Evolutionary conservation across 495 filamentous ascomycete species (phyloP).

Genomic region (Patellaria atrata): DNA sequence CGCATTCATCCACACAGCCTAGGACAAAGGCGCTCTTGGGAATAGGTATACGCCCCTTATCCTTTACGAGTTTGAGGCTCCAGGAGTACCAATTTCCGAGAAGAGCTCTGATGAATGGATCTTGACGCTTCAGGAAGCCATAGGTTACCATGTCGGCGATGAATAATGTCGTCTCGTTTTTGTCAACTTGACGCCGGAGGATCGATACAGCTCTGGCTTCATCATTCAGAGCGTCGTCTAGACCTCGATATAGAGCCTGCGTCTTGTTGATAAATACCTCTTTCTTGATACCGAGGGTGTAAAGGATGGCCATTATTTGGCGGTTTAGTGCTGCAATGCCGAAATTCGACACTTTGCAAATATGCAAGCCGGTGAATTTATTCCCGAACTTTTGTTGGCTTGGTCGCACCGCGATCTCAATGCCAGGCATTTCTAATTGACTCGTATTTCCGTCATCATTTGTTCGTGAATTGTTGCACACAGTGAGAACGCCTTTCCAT

Average conservation of each 20-base stretch:
- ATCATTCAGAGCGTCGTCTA: conserved; percentile 54
- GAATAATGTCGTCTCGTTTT: conserved; percentile 61
- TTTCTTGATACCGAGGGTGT: conserved; percentile 57
- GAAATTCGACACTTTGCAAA: conserved; percentile 66
- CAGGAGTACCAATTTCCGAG: conserved; percentile 25
- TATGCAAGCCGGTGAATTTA: conserved; percentile 56
- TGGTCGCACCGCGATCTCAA: conserved; percentile 62
- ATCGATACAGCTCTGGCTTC: conserved; percentile 44
- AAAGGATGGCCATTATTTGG: conserved; percentile 76
- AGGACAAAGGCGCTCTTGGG: conserved; percentile 74
- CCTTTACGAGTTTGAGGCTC: conserved; percentile 49
- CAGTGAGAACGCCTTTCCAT: conserved; percentile 74
- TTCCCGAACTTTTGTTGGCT: conserved; percentile 84
- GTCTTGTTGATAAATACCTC: conserved; percentile 53
- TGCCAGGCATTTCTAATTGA: no score
- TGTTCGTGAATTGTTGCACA: conserved; percentile 29
- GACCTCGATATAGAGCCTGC: conserved; percentile 43
- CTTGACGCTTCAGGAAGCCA: conserved; percentile 61
- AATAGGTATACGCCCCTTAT: conserved; percentile 77
- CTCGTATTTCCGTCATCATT: no score
- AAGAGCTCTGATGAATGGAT: conserved; percentile 71
- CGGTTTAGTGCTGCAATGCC: conserved; percentile 68
- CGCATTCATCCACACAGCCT: conserved; percentile 80
- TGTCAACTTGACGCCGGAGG: conserved; percentile 65
- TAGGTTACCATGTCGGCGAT: conserved; percentile 61